Conservation (phyloP, 441 rosid genomes). For the Erodium trifolium region DNA sequence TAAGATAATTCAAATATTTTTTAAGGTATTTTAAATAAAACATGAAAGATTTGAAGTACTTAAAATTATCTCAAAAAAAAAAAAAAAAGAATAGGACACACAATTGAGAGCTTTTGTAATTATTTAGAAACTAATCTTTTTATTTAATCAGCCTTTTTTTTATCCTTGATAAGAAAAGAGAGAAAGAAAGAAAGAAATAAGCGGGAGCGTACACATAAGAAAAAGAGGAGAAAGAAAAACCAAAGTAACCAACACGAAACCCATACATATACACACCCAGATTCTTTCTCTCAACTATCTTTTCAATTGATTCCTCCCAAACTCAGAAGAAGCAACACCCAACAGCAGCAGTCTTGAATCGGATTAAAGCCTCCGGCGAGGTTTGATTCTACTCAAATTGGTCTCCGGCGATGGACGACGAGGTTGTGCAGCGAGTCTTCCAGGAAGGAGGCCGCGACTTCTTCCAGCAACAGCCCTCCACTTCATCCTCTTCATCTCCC, state of each 20-base stretch:
- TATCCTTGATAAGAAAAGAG: too few species aligned
- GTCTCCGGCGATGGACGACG: constrained; percentile 60
- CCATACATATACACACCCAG: not conserved
- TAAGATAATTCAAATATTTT: too few species aligned
- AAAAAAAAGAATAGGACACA: too few species aligned
- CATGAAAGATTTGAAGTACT: too few species aligned
- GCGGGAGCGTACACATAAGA: constrained; percentile 24
- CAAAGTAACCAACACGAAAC: not conserved
- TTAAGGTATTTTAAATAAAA: too few species aligned
- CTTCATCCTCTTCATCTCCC: constrained; percentile 59
- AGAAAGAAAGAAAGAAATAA: constrained; percentile 11
- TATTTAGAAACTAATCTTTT: too few species aligned
- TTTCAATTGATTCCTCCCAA: constrained; percentile 11
- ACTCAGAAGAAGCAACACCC: not conserved
- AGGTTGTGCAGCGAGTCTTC: constrained; percentile 85
- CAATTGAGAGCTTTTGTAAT: too few species aligned
- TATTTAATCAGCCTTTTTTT: too few species aligned
- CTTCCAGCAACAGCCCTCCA: constrained; percentile 74
- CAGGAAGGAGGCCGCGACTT: constrained; percentile 85
- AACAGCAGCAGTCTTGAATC: too few species aligned
- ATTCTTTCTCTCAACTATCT: constrained; percentile 1
- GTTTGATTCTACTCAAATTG: not conserved
- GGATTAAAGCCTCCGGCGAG: too few species aligned
- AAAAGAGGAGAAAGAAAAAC: constrained; percentile 14
- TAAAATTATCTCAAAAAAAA: too few species aligned